These are phyloP conservation scores for Hypoxylon sp. DNA, from an alignment of 2,329 filamentous ascomycete genomes.

Conservation along the genomic window DNA sequence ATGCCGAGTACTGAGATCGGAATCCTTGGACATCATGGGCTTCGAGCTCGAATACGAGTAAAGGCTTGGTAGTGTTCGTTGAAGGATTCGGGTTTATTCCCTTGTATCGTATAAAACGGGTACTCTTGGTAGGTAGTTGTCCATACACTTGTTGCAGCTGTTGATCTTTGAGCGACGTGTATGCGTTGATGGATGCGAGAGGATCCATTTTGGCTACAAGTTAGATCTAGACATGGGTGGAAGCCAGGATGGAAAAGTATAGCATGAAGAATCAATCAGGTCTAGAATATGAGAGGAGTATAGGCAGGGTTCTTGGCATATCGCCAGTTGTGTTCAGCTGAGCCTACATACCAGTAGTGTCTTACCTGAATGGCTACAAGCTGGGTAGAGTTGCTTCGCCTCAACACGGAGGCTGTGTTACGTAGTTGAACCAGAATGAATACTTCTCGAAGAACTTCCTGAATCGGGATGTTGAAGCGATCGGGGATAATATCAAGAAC, in stretches of 20 bases:
- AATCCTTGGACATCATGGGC: conserved; percentile 1
- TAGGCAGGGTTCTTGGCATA: too few relatives aligned
- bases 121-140: conserved; percentile 8
- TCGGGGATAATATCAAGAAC: too few relatives aligned
- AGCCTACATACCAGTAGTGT: background rate
- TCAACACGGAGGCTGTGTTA: conserved; percentile 1
- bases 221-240: background rate
- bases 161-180: conserved; percentile 16
- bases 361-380: conserved; percentile 3
- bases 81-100: conserved; percentile 6
- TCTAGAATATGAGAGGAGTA: too few relatives aligned
- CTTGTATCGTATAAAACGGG: conserved; percentile 24
- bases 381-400: conserved; percentile 14
- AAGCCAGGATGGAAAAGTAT: too few relatives aligned
- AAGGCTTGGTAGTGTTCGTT: background rate
- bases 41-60: conserved; percentile 25
- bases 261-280: too few relatives aligned
- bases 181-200: conserved; percentile 26
- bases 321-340: background rate
- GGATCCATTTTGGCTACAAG: conserved; percentile 11
- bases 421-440: background rate
- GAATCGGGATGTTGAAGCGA: too few relatives aligned
- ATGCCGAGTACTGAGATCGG: conserved; percentile 19
- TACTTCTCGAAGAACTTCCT: too few relatives aligned
- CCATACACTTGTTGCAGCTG: conserved; percentile 16